Percentiles rank a stretch among this genome's conserved stretches.
phyloP scores from a whole-genome alignment of 441 rosid genomes.

The Melastoma candidum region DNA sequence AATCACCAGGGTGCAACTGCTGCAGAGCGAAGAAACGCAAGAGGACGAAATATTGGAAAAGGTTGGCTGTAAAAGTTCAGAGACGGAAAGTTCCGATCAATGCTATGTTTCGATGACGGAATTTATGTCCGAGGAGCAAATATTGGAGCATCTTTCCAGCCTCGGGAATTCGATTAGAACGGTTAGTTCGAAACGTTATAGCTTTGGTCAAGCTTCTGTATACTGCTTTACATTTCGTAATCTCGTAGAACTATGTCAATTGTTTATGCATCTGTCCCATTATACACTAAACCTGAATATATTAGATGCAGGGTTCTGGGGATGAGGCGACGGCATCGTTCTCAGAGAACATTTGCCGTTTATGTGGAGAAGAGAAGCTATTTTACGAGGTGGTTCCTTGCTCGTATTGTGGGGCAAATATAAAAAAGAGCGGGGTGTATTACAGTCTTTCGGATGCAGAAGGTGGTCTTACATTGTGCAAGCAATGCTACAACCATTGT shows the following conservation, averaged over 20 bases:
- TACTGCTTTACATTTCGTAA: conserved; percentile 4
- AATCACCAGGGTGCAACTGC: no score
- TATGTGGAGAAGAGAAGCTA: conserved; percentile 36
- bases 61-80: conserved; percentile 12
- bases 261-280: no score
- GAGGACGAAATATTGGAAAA: conserved; percentile 10
- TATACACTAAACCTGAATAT: no score
- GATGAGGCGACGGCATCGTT: conserved; percentile 2
- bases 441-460: conserved; percentile 21
- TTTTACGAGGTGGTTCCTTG: conserved; percentile 47
- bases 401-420: conserved; percentile 27
- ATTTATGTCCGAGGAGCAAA: conserved; percentile 40
- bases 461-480: background rate
- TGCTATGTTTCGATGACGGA: conserved; percentile 46
- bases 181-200: conserved; percentile 23
- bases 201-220: background rate
- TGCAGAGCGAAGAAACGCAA: background rate
- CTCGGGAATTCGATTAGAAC: conserved; percentile 26
- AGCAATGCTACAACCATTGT: background rate
- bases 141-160: conserved; percentile 46
- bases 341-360: conserved; percentile 36
- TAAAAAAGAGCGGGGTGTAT: conserved; percentile 28
- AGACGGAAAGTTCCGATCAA: conserved; percentile 14
- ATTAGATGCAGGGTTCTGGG: conserved; percentile 2
- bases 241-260: no score